These are phyloP conservation scores for Ilex aquifolium DNA, from an alignment of 257 asterid species.

Conservation along the genomic window DNA sequence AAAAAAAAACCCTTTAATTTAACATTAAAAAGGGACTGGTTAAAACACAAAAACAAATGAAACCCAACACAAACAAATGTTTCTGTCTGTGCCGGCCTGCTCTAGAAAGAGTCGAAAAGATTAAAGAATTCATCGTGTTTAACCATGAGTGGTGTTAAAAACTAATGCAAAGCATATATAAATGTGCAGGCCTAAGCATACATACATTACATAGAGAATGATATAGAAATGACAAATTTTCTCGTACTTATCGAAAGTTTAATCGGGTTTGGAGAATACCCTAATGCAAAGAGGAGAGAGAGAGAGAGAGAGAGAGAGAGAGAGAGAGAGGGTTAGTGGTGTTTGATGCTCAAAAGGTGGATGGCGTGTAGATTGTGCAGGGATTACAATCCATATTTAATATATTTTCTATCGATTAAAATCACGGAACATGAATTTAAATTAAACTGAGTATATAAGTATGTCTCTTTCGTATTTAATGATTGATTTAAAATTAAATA, in stretches of 20 bases:
- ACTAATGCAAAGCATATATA: slow-evolving; percentile 2
- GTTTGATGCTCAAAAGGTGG: too few relatives aligned
- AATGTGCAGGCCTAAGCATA: too few relatives aligned
- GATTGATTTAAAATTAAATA: too few relatives aligned
- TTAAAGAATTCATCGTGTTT: slow-evolving; percentile 18
- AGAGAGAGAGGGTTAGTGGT: too few relatives aligned
- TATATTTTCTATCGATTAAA: too few relatives aligned
- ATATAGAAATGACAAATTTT: slow-evolving; percentile 20
- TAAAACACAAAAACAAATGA: slow-evolving; percentile 29
- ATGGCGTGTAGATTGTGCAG: too few relatives aligned
- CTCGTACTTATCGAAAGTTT: slow-evolving; percentile 28
- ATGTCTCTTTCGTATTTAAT: too few relatives aligned
- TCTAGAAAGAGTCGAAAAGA: slow-evolving; percentile 8
- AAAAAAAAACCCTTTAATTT: neutral
- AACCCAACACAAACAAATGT: slow-evolving; percentile 11
- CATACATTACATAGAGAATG: neutral
- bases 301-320: too few relatives aligned
- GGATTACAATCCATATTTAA: too few relatives aligned
- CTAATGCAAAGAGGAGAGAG: slow-evolving; percentile 1
- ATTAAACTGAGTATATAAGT: too few relatives aligned
- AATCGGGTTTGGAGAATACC: slow-evolving; percentile 44
- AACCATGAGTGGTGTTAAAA: slow-evolving; percentile 46
- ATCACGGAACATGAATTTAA: too few relatives aligned
- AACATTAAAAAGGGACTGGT: neutral
- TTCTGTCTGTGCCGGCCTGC: slow-evolving; percentile 65